A percentile compares a stretch with the other conserved stretches of the same genome.
Conservation (phyloP, 1,284 basidiomycete species). For the Athelia sp. region DNA sequence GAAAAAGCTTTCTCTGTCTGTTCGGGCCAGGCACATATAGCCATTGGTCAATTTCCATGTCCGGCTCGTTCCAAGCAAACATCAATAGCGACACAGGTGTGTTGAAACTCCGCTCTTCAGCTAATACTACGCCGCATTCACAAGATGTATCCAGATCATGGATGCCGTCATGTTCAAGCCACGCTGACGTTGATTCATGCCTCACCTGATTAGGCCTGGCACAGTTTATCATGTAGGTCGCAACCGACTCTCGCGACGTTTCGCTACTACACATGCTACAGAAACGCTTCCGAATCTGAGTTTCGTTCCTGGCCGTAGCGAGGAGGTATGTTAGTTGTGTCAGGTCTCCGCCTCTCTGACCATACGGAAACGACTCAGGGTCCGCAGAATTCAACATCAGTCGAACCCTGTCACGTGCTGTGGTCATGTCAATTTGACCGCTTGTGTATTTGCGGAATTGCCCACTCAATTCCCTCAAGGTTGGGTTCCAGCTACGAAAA, state of each 20-base stretch:
- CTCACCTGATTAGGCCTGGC: neutral
- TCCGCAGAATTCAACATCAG: neutral
- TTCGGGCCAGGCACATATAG: neutral
- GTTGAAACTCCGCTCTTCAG: neutral
- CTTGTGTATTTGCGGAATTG: neutral
- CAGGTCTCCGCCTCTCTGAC: neutral
- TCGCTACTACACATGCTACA: neutral
- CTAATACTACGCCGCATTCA: neutral
- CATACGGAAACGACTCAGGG: neutral
- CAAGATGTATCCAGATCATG: neutral
- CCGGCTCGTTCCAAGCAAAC: neutral
- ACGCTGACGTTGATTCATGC: neutral
- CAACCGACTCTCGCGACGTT: too few species aligned
- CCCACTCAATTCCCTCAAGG: neutral
- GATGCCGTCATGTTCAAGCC: neutral
- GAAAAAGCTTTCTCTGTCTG: too few species aligned
- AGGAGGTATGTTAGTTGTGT: neutral
- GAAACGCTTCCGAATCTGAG: too few species aligned
- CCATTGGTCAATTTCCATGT: neutral
- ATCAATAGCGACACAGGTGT: neutral
- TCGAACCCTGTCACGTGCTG: neutral
- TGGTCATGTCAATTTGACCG: neutral
- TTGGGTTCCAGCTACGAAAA: neutral
- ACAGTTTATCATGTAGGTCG: neutral
- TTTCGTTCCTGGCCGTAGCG: too few species aligned